Percentiles rank a stretch among this genome's conserved stretches.
phyloP scores from a whole-genome alignment of 1,284 basidiomycete genomes.

The Puccinia triticina region DNA sequence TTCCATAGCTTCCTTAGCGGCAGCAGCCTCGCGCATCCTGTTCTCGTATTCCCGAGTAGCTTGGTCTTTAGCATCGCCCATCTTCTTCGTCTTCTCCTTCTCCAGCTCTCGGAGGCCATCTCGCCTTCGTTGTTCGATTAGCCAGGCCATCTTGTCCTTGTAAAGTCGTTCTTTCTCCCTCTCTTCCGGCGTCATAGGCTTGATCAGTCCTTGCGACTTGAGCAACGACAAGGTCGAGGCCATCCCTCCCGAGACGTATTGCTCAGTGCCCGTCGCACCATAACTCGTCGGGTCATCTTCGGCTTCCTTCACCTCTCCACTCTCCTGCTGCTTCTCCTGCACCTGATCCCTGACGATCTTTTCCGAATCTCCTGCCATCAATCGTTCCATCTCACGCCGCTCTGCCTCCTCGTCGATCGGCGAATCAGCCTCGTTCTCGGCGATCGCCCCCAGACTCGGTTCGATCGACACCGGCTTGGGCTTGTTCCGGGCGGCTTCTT shows the following conservation, averaged over 20 bases:
- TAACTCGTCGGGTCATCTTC: conserved; percentile 26
- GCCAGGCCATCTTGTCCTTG: conserved; percentile 83
- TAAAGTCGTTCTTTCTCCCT: conserved; percentile 79
- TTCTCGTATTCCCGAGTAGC: conserved; percentile 93
- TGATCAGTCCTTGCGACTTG: conserved; percentile 85
- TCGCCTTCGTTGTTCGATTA: conserved; percentile 77
- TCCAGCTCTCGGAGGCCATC: conserved; percentile 79
- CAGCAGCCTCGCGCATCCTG: conserved; percentile 83
- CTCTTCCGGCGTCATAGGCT: conserved; percentile 70
- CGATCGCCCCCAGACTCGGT: not conserved
- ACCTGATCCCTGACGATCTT: not conserved
- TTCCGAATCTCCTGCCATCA: conserved; percentile 42
- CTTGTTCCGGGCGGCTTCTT: conserved; percentile 65
- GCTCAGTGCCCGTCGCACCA: conserved; percentile 41
- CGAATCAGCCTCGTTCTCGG: conserved; percentile 30
- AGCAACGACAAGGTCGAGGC: conserved; percentile 84
- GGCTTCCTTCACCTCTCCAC: not conserved
- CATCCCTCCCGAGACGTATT: conserved; percentile 64
- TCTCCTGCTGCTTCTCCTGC: not conserved
- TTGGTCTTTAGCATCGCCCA: conserved; percentile 71
- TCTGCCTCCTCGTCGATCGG: conserved; percentile 41
- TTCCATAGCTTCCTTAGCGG: conserved; percentile 79
- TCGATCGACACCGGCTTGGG: conserved; percentile 63
- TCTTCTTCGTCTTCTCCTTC: conserved; percentile 61
- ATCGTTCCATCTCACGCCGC: conserved; percentile 40